phyloP scores from a whole-genome alignment of 1,139 yeast species.

The Yamadazyma atlantica region DNA sequence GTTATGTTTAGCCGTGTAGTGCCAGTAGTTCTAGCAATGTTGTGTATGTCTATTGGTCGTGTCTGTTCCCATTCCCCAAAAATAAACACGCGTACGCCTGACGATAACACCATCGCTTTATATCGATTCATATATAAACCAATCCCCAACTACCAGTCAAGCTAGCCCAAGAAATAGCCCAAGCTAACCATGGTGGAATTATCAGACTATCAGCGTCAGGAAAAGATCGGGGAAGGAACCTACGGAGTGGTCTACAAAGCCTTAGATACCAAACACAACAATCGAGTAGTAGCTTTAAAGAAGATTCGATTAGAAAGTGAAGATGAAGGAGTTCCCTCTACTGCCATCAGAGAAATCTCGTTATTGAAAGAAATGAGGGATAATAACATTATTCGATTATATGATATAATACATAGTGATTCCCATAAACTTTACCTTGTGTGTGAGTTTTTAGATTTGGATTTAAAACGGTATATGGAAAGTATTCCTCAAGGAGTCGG shows the following conservation, averaged over 20 bases:
- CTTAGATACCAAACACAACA: conserved; percentile 81
- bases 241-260: conserved; percentile 99
- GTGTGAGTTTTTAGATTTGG: conserved; percentile 90
- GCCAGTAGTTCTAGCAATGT: no score
- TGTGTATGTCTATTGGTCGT: no score
- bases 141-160: no score
- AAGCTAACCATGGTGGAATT: conserved; percentile 68
- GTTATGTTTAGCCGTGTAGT: no score
- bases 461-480: conserved; percentile 96
- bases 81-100: conserved; percentile 1
- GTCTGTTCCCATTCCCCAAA: neutral
- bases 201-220: conserved; percentile 88
- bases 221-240: conserved; percentile 97
- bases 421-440: conserved; percentile 91
- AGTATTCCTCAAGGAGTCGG: conserved; percentile 90
- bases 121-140: no score
- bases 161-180: no score
- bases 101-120: neutral
- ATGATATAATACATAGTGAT: conserved; percentile 96
- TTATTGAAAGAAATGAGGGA: conserved; percentile 89
- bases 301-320: conserved; percentile 95
- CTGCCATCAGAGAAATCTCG: conserved; percentile 96
- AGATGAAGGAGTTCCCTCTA: conserved; percentile 98
- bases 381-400: conserved; percentile 86
- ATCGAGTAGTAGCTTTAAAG: conserved; percentile 90